Evolutionary conservation across 768 basidiomycete species (phyloP), one percentile per base, ranked within the genome.

Genomic region (Boletus vinaceobasis): DNA sequence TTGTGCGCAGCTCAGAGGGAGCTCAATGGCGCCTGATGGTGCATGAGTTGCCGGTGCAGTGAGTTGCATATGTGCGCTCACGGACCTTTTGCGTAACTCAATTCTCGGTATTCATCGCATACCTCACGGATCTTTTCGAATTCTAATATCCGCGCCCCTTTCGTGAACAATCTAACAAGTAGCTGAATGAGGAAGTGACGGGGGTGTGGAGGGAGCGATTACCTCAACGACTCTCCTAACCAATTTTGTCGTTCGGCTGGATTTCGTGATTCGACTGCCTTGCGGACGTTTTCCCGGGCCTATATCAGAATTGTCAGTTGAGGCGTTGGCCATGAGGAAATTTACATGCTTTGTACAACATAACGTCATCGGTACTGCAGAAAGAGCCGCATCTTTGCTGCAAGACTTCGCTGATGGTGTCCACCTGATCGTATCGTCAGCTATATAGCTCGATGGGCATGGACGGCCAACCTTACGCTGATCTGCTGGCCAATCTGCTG

Each of bases 401-500:
- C 37, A 99, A 74, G 40, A 94, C 85, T 64, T 98, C 94, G 67
- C 93, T 96, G 70, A 99, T 90, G 7, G 93, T 90, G 71, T 99
- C 97, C 59, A 99, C 91, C 94, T 96, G 55, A 43, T 50, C 33
- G 49, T 10, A 57, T 43, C 32, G 55, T 59, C 35, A 63, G 36
- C 26, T 23, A 23, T 23, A 43, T 38, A 13, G 23, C 47, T 48
- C 21, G 19, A 38, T 38, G 33, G 27, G 43, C 11, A 58, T 33
- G 15, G 26, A 21, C 36, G 29, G 50, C 19, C 27, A 48, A 48
- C 54, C 89, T 63, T 70, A 95, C 94, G 60, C 91, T 93, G 48
- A 94, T 90, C 67, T 98, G 94, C 67, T 96, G 93, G 21, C 91
- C 91, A 61, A 98, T 98, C 69, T 99, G 97, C 67, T 96, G 93